Evolutionary conservation across 2,329 filamentous ascomycete species (phyloP), one percentile per base, ranked within the genome.

Genomic region (Fusarium verrucosum): DNA sequence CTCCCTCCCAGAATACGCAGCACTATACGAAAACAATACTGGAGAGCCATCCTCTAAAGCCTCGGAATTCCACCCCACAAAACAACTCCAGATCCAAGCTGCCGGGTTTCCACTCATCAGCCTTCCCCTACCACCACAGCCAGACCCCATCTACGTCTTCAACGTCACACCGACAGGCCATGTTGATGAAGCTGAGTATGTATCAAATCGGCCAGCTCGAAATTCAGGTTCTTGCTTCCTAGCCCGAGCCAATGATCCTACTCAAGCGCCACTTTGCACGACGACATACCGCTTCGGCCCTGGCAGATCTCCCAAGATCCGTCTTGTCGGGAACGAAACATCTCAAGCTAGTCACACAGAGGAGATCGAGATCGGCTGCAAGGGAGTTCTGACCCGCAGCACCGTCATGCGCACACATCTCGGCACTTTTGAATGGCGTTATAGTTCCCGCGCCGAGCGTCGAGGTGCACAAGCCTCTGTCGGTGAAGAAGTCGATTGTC

Each of bases 251-350:
- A 75, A 78, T 32, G 76, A 79, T 14, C 65, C 69, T 7, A 47
- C 58, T 2, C 69, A 70, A n/a, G 54, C 69, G 13, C 73, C 80
- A 7, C 68, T 86, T n/a, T 82, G 79, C 62, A 77, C 72, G 1
- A 88, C 86, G 1, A 81, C 78, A 5, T 88, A 88, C 73, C 82
- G 81, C 62, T 87, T 83, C 67, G 86, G 86, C 0, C 85, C 85
- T 2, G 79, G 78, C 36, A 78, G 79, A 4, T 79, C 83, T 8
- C 86, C 86, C 4, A 73, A 79, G 38, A 74, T 89, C 22, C 59
- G 65, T 30, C 64, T 74, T 42, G 26, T 60, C 20, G 56, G 57
- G 25, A 38, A 49, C 50, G 43, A 30, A 50, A 23, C 40, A 43
- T 40, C 36, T 5, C 36, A 38, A 8, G 16, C 43, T 2, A 37